Conservation (phyloP, 768 basidiomycete species). For the Russula olivacea region DNA sequence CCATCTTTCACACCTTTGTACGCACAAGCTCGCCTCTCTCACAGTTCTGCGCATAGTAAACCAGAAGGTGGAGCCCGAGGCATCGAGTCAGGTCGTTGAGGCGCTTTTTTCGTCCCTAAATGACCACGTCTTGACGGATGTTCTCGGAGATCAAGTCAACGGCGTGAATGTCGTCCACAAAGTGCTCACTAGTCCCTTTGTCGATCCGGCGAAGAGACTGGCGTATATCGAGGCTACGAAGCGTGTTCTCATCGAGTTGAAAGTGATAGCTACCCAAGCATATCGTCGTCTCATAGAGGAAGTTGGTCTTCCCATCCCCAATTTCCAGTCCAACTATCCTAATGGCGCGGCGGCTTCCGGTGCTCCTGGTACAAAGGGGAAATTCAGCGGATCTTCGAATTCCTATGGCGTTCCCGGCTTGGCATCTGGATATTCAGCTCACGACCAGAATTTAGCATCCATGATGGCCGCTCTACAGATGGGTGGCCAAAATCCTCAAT, state of each 20-base stretch:
- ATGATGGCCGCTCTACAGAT: slow-evolving; percentile 93
- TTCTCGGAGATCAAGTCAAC: slow-evolving; percentile 93
- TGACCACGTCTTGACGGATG: slow-evolving; percentile 89
- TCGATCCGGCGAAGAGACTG: slow-evolving; percentile 64
- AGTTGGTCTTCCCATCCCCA: slow-evolving; percentile 86
- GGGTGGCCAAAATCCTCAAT: slow-evolving; percentile 82
- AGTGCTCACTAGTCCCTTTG: slow-evolving; percentile 80
- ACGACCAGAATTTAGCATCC: slow-evolving; percentile 79
- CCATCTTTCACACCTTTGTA: slow-evolving; percentile 93
- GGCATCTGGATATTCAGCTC: slow-evolving; percentile 73
- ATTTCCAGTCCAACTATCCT: slow-evolving; percentile 75
- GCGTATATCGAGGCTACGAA: slow-evolving; percentile 81
- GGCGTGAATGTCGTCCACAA: slow-evolving; percentile 92
- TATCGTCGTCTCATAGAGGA: slow-evolving; percentile 93
- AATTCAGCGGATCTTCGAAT: slow-evolving; percentile 42
- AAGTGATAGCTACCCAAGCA: slow-evolving; percentile 90
- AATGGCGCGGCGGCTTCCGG: slow-evolving; percentile 48
- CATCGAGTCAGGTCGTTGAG: slow-evolving; percentile 79
- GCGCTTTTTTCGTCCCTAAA: slow-evolving; percentile 86
- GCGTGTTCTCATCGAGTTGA: slow-evolving; percentile 82
- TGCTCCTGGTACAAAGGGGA: slow-evolving; percentile 53
- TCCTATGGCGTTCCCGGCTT: slow-evolving; percentile 67
- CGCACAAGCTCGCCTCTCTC: slow-evolving; percentile 93
- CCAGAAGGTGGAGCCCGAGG: slow-evolving; percentile 89
- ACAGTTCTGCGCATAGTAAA: slow-evolving; percentile 95